A percentile compares a stretch with the other conserved stretches of the same genome.
Conservation (phyloP, 2,329 filamentous ascomycete genomes). For the Aspergillus tanneri region DNA sequence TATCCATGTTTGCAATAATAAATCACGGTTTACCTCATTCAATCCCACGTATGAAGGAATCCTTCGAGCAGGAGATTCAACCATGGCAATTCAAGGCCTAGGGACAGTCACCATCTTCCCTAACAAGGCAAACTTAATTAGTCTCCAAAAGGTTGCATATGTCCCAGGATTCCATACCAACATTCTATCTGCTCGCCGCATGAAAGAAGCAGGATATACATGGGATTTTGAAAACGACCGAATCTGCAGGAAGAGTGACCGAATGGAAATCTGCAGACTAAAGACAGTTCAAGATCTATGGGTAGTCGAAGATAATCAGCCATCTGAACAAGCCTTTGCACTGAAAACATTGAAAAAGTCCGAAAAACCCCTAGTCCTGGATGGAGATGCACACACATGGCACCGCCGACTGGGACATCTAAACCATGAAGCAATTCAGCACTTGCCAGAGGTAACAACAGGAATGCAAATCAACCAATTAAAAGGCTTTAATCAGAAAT, state of each 20-base stretch:
- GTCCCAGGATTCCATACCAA: not conserved
- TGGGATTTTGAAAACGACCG: no score
- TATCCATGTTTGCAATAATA: not conserved
- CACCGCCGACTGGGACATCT: not conserved
- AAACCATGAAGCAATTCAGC: not conserved
- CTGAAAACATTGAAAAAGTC: not conserved
- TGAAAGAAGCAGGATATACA: not conserved
- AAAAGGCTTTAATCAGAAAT: not conserved
- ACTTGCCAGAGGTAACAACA: not conserved
- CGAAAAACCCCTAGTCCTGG: not conserved
- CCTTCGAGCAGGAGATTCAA: not conserved
- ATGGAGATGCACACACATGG: not conserved
- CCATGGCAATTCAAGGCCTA: not conserved
- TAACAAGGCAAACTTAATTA: not conserved
- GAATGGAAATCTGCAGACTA: no score
- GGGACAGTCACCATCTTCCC: not conserved
- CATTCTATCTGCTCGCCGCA: not conserved
- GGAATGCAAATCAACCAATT: not conserved
- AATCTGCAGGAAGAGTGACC: no score
- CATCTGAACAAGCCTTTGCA: not conserved
- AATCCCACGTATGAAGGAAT: not conserved
- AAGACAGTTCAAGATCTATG: not conserved
- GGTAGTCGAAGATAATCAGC: not conserved
- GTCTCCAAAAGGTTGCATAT: not conserved
- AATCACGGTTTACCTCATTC: not conserved